Evolutionary conservation across 257 asterid species (phyloP).

Genomic region (Solanum habrochaites): DNA sequence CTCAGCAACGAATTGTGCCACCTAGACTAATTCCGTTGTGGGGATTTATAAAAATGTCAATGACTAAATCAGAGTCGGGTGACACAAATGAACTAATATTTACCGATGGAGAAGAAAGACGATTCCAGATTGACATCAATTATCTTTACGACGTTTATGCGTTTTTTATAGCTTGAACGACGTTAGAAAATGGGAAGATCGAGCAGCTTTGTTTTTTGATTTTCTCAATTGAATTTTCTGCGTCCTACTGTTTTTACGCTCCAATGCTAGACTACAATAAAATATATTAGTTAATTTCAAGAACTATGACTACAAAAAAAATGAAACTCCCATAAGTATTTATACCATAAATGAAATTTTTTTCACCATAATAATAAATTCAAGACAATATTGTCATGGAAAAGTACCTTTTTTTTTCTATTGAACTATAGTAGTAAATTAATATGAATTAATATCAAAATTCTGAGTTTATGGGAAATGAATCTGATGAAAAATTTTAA

Average conservation of each 20-base stretch:
- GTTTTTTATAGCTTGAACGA: background rate
- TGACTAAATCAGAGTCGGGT: slow-evolving; percentile 14
- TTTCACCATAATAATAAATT: background rate
- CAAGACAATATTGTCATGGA: background rate
- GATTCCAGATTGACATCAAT: slow-evolving; percentile 13
- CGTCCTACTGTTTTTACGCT: background rate
- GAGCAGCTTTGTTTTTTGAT: background rate
- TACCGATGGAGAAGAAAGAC: slow-evolving; percentile 28
- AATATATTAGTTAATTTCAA: background rate
- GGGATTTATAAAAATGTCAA: background rate
- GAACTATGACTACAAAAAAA: background rate
- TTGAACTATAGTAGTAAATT: background rate
- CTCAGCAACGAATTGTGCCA: background rate
- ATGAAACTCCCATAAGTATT: background rate
- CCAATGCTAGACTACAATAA: background rate
- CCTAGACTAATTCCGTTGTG: background rate
- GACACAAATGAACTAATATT: slow-evolving; percentile 27
- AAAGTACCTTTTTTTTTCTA: background rate
- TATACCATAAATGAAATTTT: background rate
- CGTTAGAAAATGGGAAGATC: background rate
- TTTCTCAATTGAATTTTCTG: background rate
- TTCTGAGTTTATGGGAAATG: background rate
- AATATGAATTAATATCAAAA: background rate
- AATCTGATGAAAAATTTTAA: background rate
- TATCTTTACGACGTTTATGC: slow-evolving; percentile 14